Evolutionary conservation across 2,329 filamentous ascomycete genomes (phyloP).

Genomic region (Monilinia aucupariae): DNA sequence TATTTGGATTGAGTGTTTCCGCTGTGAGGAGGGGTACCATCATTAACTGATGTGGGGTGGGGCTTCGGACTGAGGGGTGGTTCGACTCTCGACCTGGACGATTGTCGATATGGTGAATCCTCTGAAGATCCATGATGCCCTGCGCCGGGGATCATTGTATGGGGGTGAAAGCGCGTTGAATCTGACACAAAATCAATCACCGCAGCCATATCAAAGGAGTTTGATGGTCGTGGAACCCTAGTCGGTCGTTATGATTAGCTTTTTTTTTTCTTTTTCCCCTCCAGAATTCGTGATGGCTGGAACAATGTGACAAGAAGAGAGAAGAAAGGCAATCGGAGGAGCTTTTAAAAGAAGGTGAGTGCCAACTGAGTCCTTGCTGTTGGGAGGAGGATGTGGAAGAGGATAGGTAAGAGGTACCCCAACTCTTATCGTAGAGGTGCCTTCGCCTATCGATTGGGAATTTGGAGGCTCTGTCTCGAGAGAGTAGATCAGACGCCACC

Average conservation of each 20-base stretch:
- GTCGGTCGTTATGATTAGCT: slow-evolving; percentile 24
- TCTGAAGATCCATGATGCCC: slow-evolving; percentile 41
- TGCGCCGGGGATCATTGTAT: slow-evolving; percentile 56
- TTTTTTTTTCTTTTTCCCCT: slow-evolving; percentile 3
- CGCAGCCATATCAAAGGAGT: slow-evolving; percentile 50
- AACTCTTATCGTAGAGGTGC: slow-evolving; percentile 13
- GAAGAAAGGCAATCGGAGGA: background rate
- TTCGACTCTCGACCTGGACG: slow-evolving; percentile 28
- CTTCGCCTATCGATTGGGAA: slow-evolving; percentile 10
- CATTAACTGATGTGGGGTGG: slow-evolving; percentile 22
- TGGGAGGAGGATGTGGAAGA: too few species aligned
- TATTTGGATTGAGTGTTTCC: slow-evolving; percentile 21
- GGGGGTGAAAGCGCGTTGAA: slow-evolving; percentile 54
- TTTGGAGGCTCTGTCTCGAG: slow-evolving; percentile 16
- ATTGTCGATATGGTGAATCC: slow-evolving; percentile 37
- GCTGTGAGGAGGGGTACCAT: slow-evolving; percentile 28
- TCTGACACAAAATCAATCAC: slow-evolving; percentile 70
- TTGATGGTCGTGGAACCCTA: slow-evolving; percentile 25
- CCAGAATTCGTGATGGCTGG: slow-evolving; percentile 7
- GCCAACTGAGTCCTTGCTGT: slow-evolving; percentile 3
- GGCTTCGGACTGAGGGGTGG: slow-evolving; percentile 30
- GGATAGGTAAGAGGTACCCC: background rate
- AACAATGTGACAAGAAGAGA: slow-evolving; percentile 5
- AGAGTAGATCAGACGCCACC: background rate
- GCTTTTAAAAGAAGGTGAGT: background rate